Conservation (phyloP, 2,329 filamentous ascomycete genomes). For the Hymenotorrendiella dingleyae region DNA sequence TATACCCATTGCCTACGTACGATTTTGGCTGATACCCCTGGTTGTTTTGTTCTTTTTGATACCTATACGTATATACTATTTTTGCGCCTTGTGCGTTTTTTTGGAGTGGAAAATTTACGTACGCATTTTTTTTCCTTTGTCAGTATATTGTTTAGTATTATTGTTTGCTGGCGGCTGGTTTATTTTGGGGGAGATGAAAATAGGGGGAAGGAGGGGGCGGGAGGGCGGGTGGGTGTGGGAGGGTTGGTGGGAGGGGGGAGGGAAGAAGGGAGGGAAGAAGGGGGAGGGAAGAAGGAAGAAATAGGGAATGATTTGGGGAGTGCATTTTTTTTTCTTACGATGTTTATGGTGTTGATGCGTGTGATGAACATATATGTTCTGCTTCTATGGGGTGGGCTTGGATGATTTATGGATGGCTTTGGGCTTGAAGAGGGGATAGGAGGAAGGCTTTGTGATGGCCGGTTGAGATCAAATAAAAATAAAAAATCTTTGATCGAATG, state of each 20-base stretch:
- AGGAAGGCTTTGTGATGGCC: not conserved
- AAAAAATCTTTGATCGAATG: not conserved
- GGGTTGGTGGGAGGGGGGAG: not conserved
- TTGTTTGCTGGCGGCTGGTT: not conserved
- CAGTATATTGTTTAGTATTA: not conserved
- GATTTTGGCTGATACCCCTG: constrained; percentile 10
- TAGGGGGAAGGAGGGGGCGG: not conserved
- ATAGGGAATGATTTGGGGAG: not conserved
- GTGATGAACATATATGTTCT: constrained; percentile 2
- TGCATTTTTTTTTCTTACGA: constrained; percentile 5
- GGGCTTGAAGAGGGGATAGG: not conserved
- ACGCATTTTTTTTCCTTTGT: not conserved
- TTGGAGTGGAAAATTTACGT: not conserved
- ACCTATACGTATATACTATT: not conserved
- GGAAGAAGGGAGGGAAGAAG: not conserved
- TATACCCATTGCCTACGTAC: constrained; percentile 3
- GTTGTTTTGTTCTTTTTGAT: not conserved
- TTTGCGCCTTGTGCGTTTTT: not conserved
- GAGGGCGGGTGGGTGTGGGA: not conserved
- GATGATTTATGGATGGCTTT: not conserved
- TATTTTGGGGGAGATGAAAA: not conserved
- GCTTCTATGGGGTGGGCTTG: not conserved
- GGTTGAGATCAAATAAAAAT: not conserved
- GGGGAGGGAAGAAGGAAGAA: not conserved
- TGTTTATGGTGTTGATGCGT: constrained; percentile 8